Conservation (phyloP, 768 basidiomycete species). For the Agaricus bisporus region DNA sequence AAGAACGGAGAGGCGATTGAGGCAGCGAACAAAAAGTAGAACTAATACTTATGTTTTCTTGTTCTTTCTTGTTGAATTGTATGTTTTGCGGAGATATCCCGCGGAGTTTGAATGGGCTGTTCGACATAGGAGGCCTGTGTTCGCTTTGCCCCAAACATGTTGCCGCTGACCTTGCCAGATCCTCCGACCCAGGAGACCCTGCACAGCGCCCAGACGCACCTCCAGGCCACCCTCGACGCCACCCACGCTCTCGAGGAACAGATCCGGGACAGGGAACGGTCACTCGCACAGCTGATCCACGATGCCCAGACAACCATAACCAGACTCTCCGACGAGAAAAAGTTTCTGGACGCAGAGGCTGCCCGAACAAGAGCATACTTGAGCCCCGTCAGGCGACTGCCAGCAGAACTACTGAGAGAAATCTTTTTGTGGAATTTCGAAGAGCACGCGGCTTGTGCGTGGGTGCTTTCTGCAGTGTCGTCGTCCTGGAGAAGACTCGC, state of each 20-base stretch:
- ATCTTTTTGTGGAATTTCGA: slow-evolving; percentile 70
- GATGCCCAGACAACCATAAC: slow-evolving; percentile 50
- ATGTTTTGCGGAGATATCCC: slow-evolving; percentile 13
- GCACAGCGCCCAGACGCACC: slow-evolving; percentile 42
- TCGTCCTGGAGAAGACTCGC: slow-evolving; percentile 59
- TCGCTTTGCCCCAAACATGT: neutral
- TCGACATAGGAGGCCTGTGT: neutral
- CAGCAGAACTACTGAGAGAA: slow-evolving; percentile 64
- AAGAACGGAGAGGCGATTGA: slow-evolving; percentile 91
- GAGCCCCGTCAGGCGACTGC: slow-evolving; percentile 66
- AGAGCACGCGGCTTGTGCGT: slow-evolving; percentile 66
- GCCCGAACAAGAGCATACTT: slow-evolving; percentile 55
- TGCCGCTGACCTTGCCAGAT: slow-evolving; percentile 32
- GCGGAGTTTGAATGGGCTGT: slow-evolving; percentile 15
- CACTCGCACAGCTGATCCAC: slow-evolving; percentile 51
- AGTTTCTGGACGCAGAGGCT: slow-evolving; percentile 40
- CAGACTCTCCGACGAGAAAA: slow-evolving; percentile 45
- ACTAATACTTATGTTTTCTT: neutral
- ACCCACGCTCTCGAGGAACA: slow-evolving; percentile 32
- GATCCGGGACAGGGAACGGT: slow-evolving; percentile 48
- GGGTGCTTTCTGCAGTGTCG: slow-evolving; percentile 70
- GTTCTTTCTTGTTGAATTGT: neutral
- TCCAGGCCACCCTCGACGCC: slow-evolving; percentile 28
- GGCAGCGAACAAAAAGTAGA: slow-evolving; percentile 63
- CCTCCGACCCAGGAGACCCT: slow-evolving; percentile 55